Evolutionary conservation across 2,329 filamentous ascomycete species (phyloP), one percentile per base, ranked within the genome.

Genomic region (Fonsecaea monophora): DNA sequence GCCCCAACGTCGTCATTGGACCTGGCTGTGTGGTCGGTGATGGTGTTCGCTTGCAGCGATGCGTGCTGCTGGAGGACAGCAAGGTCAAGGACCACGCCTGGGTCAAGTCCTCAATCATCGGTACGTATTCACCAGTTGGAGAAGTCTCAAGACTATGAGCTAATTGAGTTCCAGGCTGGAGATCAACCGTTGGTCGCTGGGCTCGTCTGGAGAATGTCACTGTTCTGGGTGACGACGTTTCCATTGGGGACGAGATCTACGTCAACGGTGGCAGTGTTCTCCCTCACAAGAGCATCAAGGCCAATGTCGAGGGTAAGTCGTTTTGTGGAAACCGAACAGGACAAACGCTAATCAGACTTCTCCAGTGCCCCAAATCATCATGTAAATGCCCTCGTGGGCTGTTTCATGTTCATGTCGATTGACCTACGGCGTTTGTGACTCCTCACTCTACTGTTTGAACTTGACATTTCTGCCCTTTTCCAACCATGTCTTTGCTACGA

Each of bases 21-120:
- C 94, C 94, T 64, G 90, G 93, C 74, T 94, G 97, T 53, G 89
- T 97, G 55, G 86, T 99, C 66, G 94, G 94, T 63, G 94, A 99
- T 72, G 95, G 94, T 77, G 95, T 97, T 50, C 89, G 94, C 74
- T 86, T 99, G 72, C 94, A 98, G 82, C 90, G 95, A 74, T 97
- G 92, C 76, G 95, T 98, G 30, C 82, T 99, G 64, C 86, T 99
- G 71, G 87, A 90, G 69, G 91, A 92, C 75, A 92, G 90, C 82
- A 97, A 96, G 84, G 90, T 97, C 81, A 97, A 97, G 87, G 95
- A 99, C 78, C 94, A 99, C 79, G 95, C 95, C 56, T 98, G 94
- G 94, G 88, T 99, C 80, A 98, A 98, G 89, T 96, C 92, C 78
- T 95, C 94, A 75, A 98, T 99, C 79, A 93, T 98, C 61, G 94